These are phyloP conservation scores for Phialemonium atrogriseum DNA, from an alignment of 2,329 filamentous ascomycete genomes.

Conservation along the genomic window DNA sequence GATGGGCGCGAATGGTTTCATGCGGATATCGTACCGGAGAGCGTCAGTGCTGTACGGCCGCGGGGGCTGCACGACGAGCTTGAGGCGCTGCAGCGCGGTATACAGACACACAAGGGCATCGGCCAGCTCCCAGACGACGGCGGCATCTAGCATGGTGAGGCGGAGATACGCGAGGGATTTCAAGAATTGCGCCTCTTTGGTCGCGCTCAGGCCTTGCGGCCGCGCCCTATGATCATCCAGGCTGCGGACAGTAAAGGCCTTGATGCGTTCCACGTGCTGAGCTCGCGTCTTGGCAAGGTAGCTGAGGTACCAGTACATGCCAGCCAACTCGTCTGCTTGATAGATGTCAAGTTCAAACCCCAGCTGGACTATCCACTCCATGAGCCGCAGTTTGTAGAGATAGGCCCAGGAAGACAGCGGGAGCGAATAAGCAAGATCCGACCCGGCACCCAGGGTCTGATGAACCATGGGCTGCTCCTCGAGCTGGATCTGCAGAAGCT, in stretches of 20 bases:
- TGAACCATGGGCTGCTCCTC: conserved; percentile 52
- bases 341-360: conserved; percentile 94
- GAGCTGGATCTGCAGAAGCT: conserved; percentile 52
- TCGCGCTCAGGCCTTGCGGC: conserved; percentile 7
- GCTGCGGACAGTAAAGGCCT: conserved; percentile 48
- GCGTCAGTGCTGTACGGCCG: conserved; percentile 59
- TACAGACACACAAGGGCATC: conserved; percentile 55
- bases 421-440: conserved; percentile 54
- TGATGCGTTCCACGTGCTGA: conserved; percentile 65
- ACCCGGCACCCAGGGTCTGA: conserved; percentile 29
- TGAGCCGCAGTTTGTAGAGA: conserved; percentile 79
- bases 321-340: conserved; percentile 71
- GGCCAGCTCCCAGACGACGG: conserved; percentile 50
- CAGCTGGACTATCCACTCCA: conserved; percentile 81
- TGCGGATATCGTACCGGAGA: conserved; percentile 72
- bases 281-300: conserved; percentile 61
- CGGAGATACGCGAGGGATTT: conserved; percentile 48
- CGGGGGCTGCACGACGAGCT: conserved; percentile 39
- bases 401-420: conserved; percentile 85
- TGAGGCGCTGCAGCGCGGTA: conserved; percentile 52
- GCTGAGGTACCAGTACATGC: conserved; percentile 88
- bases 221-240: conserved; percentile 21
- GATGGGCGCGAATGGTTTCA: conserved; percentile 72
- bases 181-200: conserved; percentile 33
- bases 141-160: conserved; percentile 54